A percentile compares a stretch with the other conserved stretches of the same genome.
Evolutionary conservation across 805 yeast genomes (phyloP).

Genomic region (Scheffersomyces ergatensis): DNA sequence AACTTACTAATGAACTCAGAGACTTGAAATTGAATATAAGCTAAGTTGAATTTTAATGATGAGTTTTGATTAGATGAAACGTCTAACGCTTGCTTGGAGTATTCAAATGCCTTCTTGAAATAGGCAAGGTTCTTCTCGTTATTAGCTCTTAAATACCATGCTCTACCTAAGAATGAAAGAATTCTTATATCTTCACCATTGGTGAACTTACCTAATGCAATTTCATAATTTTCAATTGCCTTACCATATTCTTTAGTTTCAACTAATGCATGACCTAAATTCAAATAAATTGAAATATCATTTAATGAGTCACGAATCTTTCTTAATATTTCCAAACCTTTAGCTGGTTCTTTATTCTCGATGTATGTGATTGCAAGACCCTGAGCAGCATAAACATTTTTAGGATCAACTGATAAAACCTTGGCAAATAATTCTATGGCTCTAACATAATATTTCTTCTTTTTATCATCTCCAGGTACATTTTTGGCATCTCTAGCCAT

Average conservation of each 20-base stretch:
- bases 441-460: slow-evolving; percentile 72
- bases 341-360: slow-evolving; percentile 69
- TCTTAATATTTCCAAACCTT: slow-evolving; percentile 83
- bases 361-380: slow-evolving; percentile 93
- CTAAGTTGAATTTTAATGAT: slow-evolving; percentile 69
- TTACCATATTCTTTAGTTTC: slow-evolving; percentile 81
- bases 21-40: slow-evolving; percentile 79
- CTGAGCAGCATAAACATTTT: slow-evolving; percentile 94
- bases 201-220: slow-evolving; percentile 67
- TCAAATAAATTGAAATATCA: slow-evolving; percentile 78
- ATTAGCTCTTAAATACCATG: slow-evolving; percentile 80
- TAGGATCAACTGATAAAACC: slow-evolving; percentile 78
- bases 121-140: slow-evolving; percentile 63
- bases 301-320: slow-evolving; percentile 87
- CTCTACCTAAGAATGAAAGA: slow-evolving; percentile 74
- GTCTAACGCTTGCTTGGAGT: slow-evolving; percentile 56
- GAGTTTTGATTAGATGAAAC: slow-evolving; percentile 24
- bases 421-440: slow-evolving; percentile 93
- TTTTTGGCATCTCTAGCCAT: slow-evolving; percentile 74
- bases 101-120: slow-evolving; percentile 60
- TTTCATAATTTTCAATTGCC: slow-evolving; percentile 85
- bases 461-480: slow-evolving; percentile 48
- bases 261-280: slow-evolving; percentile 81
- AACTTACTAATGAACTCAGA: slow-evolving; percentile 78
- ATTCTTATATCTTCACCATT: slow-evolving; percentile 64